Base-by-base conservation (phyloP, 148 eudicot genomes). In the Rhododendron henanense region DNA sequence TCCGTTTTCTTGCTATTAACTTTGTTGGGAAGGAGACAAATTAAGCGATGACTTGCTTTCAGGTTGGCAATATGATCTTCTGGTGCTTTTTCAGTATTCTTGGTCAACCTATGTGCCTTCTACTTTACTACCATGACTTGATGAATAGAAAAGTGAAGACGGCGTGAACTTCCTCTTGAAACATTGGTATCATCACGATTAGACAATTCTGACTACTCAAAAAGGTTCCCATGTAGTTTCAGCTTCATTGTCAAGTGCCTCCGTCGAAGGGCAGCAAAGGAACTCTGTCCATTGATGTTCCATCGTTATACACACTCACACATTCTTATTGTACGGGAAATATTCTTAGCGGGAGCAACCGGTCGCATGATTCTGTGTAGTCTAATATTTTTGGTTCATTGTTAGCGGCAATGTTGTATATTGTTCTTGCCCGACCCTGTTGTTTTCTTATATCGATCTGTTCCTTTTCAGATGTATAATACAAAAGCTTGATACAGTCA, bases 31-130 rank as follows among this genome's bases (percentile, higher is more conserved):
- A 47, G 55, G 84, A 79, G 59, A 67, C 10, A 71, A 71, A 31
- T 13, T 31, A 31, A 71, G 16, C 9, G 76, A 14, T 33, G 1
- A 71, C 35, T 31, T 74, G 31, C 15, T 82, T 57, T 65, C 93
- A 96, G 99, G 98, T 94, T 71, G 99, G 99, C 71, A 96, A 96
- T 87, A 95, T 96, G 95, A 93, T 94, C 25, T 96, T 96, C 85
- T 96, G 99, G 99, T 94, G 94, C 90, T 93, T 93, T 75, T 96
- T 96, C 93, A 88, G 99, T 90, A 90, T 96, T 85, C 89, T 95
- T 35, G 99, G 99, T 82, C 99, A 96, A 89, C 99, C 99, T 1
- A 96, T 95, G 99, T 94, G 97, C 73, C 90, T 96, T 86, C 90
- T 96, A 44, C 96, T 96, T 10, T 96, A 96, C 89, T 96, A 96